Conservation (phyloP, 2,329 filamentous ascomycete genomes). For the Emericellopsis cladophorae region DNA sequence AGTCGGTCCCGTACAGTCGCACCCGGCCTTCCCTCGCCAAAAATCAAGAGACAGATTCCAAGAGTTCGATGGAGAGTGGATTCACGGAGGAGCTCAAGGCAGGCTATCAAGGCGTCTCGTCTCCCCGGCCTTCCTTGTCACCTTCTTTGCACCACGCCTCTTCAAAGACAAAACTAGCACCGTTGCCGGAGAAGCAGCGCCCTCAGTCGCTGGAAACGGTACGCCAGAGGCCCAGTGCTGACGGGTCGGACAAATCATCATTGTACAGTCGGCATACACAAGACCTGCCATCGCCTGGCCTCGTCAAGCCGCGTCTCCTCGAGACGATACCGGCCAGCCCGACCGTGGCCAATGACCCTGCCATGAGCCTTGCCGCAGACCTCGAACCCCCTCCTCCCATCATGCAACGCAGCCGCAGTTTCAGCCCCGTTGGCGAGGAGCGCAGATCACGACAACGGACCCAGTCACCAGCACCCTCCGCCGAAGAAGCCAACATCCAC, state of each 20-base stretch:
- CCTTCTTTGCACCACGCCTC: not conserved
- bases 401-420: conserved; percentile 35
- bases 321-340: conserved; percentile 62
- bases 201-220: not conserved
- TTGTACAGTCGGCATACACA: not conserved
- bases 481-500: conserved; percentile 58
- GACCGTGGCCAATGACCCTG: conserved; percentile 5
- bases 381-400: conserved; percentile 33
- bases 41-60: conserved; percentile 13
- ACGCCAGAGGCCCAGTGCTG: not conserved
- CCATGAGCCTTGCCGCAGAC: conserved; percentile 30
- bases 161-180: not conserved
- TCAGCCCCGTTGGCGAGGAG: conserved; percentile 26
- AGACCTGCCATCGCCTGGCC: not conserved
- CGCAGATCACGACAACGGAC: conserved; percentile 12
- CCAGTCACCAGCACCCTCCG: conserved; percentile 14
- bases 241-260: not conserved
- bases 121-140: conserved; percentile 2
- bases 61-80: conserved; percentile 10
- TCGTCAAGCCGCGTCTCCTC: conserved; percentile 33
- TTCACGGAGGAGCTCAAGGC: not conserved
- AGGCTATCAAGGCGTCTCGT: not conserved
- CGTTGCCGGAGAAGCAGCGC: not conserved
- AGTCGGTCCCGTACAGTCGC: conserved; percentile 31
- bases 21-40: conserved; percentile 16